These are phyloP conservation scores for Periconia sp. DNA, from an alignment of 2,329 filamentous ascomycete species.

Conservation along the genomic window DNA sequence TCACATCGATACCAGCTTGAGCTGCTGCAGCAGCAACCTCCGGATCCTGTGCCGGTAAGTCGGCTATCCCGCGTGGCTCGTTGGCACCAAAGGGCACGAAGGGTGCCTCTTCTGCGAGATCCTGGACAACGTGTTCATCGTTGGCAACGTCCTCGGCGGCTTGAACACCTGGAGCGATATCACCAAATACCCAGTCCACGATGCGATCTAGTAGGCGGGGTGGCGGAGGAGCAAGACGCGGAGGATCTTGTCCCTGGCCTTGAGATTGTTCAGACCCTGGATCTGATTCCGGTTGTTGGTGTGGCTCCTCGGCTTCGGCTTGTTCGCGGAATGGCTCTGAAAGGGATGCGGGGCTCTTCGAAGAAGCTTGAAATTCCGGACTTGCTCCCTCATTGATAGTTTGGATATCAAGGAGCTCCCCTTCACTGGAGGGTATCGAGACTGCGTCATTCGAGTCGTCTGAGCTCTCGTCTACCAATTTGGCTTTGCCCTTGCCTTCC, in stretches of 20 bases:
- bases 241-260: constrained; percentile 4
- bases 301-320: constrained; percentile 3
- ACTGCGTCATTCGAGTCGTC: not conserved
- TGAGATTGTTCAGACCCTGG: constrained; percentile 10
- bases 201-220: constrained; percentile 36
- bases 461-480: constrained; percentile 10
- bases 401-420: constrained; percentile 2
- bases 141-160: constrained; percentile 44
- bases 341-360: constrained; percentile 6
- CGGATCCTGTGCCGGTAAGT: constrained; percentile 52
- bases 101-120: constrained; percentile 65
- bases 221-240: constrained; percentile 16
- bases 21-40: constrained; percentile 70
- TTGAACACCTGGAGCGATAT: constrained; percentile 44
- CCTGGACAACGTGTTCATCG: constrained; percentile 66
- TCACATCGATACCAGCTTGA: constrained; percentile 70
- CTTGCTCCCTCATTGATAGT: constrained; percentile 6
- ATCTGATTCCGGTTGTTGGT: constrained; percentile 6
- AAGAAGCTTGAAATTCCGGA: too few relatives aligned
- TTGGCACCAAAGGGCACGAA: constrained; percentile 62
- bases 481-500: constrained; percentile 34
- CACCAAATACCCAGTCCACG: constrained; percentile 57
- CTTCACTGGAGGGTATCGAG: not conserved
- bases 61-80: constrained; percentile 31
- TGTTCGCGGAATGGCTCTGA: constrained; percentile 15